Base-by-base conservation (phyloP, 805 yeast genomes). In the Candida andamanensis region DNA sequence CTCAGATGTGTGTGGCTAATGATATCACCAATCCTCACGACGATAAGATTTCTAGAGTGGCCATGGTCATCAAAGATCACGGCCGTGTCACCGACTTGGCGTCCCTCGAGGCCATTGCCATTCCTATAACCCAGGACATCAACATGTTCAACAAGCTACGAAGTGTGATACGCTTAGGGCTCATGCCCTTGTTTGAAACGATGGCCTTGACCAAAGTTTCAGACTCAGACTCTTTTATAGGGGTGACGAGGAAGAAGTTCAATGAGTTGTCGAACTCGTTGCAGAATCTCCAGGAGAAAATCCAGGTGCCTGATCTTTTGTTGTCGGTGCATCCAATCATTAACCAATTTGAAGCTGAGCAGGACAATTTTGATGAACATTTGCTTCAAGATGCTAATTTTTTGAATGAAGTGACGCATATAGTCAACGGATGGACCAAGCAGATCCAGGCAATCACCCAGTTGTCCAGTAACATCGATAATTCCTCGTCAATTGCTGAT, bases 381-480 rank as follows among this genome's bases (percentile, higher is more conserved):
- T 43, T 67, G 4, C 44, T 74, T 0, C 42, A 57, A 1, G 86
- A 84, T 43, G 54, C 82, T 0, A 45, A 53, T 0, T 69, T 80
- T 36, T 58, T 89, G 26, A 89, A 89, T 45, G 66, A 65, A 28
- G 55, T 86, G n/a, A 94, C 92, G 33, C 54, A 67, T 3, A 65
- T 67, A 2, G 94, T 79, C 7, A 84, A 84, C 45, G 60, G 62
- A 3, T 89, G 97, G 97, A 74, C 80, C 12, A 73, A 67, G 39
- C 71, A 73, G 20, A 72, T 80, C 10, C 80, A 78, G 39, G 53
- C 65, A 1, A 60, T 85, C 5, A 74, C 86, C 0, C 60, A 61
- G 15, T 46, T 79, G 15, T 53, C 69, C 9, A 72, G 77, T 26
- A 72, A 72, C 17, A 74, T 82, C 0, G 38, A 56, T 0, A 76